Evolutionary conservation across 2,329 filamentous ascomycete genomes (phyloP).

Genomic region (Sporothrix inflata): DNA sequence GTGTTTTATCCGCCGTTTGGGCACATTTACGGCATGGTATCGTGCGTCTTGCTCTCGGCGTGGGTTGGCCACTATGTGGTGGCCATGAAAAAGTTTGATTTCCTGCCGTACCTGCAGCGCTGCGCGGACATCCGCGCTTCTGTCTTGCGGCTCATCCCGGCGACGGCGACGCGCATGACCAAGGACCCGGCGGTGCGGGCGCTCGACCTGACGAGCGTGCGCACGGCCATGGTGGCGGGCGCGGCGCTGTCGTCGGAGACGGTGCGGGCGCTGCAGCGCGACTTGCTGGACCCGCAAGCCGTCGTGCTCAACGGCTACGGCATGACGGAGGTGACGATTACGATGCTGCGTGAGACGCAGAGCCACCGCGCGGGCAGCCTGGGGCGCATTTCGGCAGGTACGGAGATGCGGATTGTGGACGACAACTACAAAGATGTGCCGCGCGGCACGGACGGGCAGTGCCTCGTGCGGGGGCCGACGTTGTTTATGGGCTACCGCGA

Average conservation of each 20-base stretch:
- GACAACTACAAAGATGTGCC: constrained; percentile 58
- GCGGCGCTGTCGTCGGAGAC: constrained; percentile 66
- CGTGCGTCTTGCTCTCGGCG: constrained; percentile 47
- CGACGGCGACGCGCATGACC: constrained; percentile 72
- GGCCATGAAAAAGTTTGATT: constrained; percentile 77
- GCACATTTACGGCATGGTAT: constrained; percentile 52
- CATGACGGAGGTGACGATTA: constrained; percentile 82
- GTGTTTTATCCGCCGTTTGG: constrained; percentile 49
- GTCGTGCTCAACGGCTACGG: constrained; percentile 72
- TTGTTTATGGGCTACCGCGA: constrained; percentile 78
- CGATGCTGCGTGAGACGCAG: constrained; percentile 48
- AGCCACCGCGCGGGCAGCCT: constrained; percentile 53
- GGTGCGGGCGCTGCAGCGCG: constrained; percentile 53
- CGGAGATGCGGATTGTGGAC: constrained; percentile 60
- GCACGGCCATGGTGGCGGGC: constrained; percentile 64
- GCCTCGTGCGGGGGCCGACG: constrained; percentile 69
- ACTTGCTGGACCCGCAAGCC: constrained; percentile 55
- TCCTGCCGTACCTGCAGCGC: constrained; percentile 69
- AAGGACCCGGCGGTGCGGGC: constrained; percentile 68
- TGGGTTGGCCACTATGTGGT: constrained; percentile 53
- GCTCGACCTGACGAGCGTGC: constrained; percentile 70
- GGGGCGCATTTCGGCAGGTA: constrained; percentile 46
- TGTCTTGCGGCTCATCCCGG: constrained; percentile 68
- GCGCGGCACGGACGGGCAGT: constrained; percentile 51
- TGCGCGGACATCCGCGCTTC: constrained; percentile 71